These are phyloP conservation scores for Jimgerdemannia lactiflua DNA, from an alignment of 192 early-diverging fungal genomes.

Conservation along the genomic window DNA sequence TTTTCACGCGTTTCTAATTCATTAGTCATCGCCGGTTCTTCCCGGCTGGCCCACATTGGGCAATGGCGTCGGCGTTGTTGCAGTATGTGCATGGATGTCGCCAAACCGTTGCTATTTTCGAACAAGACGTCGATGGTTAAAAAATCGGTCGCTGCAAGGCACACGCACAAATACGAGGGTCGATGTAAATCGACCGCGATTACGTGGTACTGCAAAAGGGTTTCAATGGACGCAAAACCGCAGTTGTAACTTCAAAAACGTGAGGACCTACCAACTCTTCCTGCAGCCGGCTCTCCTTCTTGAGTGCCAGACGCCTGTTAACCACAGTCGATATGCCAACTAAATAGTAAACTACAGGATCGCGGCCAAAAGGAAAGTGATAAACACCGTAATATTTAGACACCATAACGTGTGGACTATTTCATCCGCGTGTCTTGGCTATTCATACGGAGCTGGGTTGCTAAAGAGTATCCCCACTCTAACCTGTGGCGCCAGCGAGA, in stretches of 20 bases:
- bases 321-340: slow-evolving; percentile 29
- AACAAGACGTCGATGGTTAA: neutral
- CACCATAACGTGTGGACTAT: too few relatives aligned
- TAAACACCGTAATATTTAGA: too few relatives aligned
- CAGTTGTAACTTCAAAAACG: neutral
- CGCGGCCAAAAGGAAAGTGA: neutral
- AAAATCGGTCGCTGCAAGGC: neutral
- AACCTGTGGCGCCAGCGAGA: neutral
- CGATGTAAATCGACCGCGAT: neutral
- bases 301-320: slow-evolving; percentile 28
- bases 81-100: neutral
- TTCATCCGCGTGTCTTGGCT: too few relatives aligned
- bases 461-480: neutral
- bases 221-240: neutral
- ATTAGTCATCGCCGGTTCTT: neutral
- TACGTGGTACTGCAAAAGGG: neutral
- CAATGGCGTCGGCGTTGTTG: neutral
- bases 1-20: too few relatives aligned
- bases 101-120: neutral
- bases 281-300: slow-evolving; percentile 30
- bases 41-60: neutral
- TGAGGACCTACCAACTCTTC: slow-evolving; percentile 33
- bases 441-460: too few relatives aligned
- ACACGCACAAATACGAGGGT: neutral
- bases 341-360: slow-evolving; percentile 27